Evolutionary conservation across 495 filamentous ascomycete genomes (phyloP), one percentile per base, ranked within the genome.

Genomic region (Penicillium nucicola): DNA sequence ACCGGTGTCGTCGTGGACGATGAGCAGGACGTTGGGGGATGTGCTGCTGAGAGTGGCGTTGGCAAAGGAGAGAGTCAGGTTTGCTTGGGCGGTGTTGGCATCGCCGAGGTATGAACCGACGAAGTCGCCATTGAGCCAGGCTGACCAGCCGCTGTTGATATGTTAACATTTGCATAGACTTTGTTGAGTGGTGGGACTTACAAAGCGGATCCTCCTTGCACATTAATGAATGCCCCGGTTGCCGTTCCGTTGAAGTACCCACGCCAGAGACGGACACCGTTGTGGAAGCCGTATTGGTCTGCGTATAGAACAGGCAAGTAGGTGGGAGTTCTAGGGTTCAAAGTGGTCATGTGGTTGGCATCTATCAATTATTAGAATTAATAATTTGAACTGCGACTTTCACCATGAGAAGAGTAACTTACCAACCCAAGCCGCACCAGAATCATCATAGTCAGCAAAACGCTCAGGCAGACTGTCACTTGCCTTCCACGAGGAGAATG

Each of bases 1-100:
- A 31, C 86, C 86, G 67, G 84, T 88, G 61, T 87, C 78, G 59
- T 90, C 88, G 42, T 88, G 74, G n/a, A 89, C 55, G 30, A 89
- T 72, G 3, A 87, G 88, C 57, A 90, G 64, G 30, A 84, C 70
- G 59, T 87, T 84, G 33, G 53, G 61, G 7, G 68, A 68, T 12
- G 75, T 77, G 1, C 74, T 68, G 35, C 56, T 65, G 31, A 88
- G 70, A 11, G 68, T 69, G 15, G 77, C 72, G 9, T 85, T 63
- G 17, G 60, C 18, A 55, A 72, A 70, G 15, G 60, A 52, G 33
- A 72, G 57, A 12, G 64, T 66, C 13, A 63, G 48, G 42, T 64
- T 67, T 40, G 51, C 58, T 54, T 65, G 60, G 12, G 54, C 56
- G 32, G 62, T 68, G 19, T 70, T 50, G 18, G 75, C 71, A 46